These are phyloP conservation scores for Penicillium maclennaniae DNA, from an alignment of 495 filamentous ascomycete genomes.

Conservation along the genomic window DNA sequence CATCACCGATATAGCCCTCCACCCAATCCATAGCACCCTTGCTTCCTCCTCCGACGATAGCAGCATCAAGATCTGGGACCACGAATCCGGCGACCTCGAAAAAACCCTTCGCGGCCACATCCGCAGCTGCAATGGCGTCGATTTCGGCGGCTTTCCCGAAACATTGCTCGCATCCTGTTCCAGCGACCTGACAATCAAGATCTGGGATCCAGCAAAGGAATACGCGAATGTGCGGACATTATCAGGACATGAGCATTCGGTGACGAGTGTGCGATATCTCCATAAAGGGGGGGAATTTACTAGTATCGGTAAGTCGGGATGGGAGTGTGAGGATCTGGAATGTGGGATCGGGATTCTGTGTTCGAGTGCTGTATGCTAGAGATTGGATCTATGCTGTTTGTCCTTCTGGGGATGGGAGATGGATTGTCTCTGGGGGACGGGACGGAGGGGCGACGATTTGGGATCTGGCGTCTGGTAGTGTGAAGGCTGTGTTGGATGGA, in stretches of 20 bases:
- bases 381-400: constrained; percentile 82
- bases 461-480: constrained; percentile 63
- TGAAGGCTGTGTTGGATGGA: constrained; percentile 71
- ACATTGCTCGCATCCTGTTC: constrained; percentile 66
- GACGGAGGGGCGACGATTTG: constrained; percentile 77
- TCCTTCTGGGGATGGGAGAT: constrained; percentile 78
- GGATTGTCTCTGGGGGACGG: constrained; percentile 72
- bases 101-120: too few species aligned
- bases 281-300: constrained; percentile 69
- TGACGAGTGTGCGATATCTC: constrained; percentile 86
- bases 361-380: neutral
- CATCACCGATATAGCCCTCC: too few species aligned
- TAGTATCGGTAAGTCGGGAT: constrained; percentile 65
- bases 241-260: constrained; percentile 87
- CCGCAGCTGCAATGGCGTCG: too few species aligned
- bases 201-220: constrained; percentile 92
- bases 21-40: too few species aligned
- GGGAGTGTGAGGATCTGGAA: constrained; percentile 12
- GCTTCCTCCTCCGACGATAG: too few species aligned
- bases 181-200: constrained; percentile 87
- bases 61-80: too few species aligned
- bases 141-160: constrained; percentile 33
- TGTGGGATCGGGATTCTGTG: constrained; percentile 5
- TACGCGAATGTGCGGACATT: constrained; percentile 95
- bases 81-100: too few species aligned